Evolutionary conservation across 768 basidiomycete genomes (phyloP), one percentile per base, ranked within the genome.

Genomic region (Sporobolomyces pararoseus): DNA sequence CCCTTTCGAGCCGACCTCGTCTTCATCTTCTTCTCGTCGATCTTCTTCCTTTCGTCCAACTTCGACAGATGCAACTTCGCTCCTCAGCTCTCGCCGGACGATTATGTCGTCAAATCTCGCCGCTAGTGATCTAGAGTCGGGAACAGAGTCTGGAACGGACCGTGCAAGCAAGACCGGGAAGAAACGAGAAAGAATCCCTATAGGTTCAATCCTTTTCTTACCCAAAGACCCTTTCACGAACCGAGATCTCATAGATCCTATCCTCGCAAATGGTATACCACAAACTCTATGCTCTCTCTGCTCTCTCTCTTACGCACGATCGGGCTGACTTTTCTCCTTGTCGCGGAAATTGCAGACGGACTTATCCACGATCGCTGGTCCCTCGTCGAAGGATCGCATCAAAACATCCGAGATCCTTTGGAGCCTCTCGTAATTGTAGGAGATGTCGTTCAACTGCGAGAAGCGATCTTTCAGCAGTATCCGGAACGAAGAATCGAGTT

Each of bases 371-470:
- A 67, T 37, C 66, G 73, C 2, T 75, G 66, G 70, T 37, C 54
- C 1, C 66, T 75, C 39, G 58, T 69, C 34, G 16, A 37, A 1
- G 53, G 32, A 2, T 2, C 17, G 27, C 53, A 39, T 35, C 14
- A 64, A 29, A 67, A 69, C 35, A 27, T 68, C 2, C 25, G 53
- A 42, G 59, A 63, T 31, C 68, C 67, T 2, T 13, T 4, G n/a
- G 61, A 63, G 23, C 60, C 67, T 0, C 65, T 69, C 21, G 1
- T 51, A 35, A 72, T 75, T 39, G 23, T 67, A 16, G 74, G 74
- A 13, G 71, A 75, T 23, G 67, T 75, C 21, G 71, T 72, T 1
- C 74, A 72, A 31, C 58, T 75, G 14, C 63, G 74, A 3, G 70
- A 75, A 57, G 70, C 68, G 0, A 55, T 72, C 46, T 75, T 75